Evolutionary conservation across 1,139 yeast genomes (phyloP), one percentile per base, ranked within the genome.

Genomic region (Magnusiomyces ingens): DNA sequence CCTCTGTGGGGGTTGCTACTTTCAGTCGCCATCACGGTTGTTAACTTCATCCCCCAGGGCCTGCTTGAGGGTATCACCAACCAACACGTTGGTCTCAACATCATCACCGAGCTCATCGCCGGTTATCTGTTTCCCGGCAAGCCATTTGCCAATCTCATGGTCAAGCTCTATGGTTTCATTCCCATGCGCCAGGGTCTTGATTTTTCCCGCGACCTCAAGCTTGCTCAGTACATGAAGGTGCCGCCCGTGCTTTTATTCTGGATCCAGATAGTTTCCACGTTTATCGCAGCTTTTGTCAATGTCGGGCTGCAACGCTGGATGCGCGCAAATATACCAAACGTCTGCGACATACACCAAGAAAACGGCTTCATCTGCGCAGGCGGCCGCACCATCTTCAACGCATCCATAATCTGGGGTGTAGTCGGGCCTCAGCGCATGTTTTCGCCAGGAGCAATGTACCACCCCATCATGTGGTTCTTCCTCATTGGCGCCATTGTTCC

Each of bases 401-500:
- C 82, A 19, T 73, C 79, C 8, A 74, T 80, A 51, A 70, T 76
- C 53, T 80, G 84, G 84, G 82, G 82, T 60, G 77, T 75, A n/a
- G 74, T 78, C 60, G 81, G 81, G 2, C 81, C 81, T 3, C 66
- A 71, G 59, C 73, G 72, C 59, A 73, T 75, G 52, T 77, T 76
- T 58, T 66, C 65, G 22, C 53, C 58, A 12, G 67, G 68, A 5
- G 60, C 61, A 41, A 50, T 67, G 49, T 71, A 70, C 54, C 70
- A 71, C 56, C 66, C 69, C 12, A 62, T 75, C 40, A 60, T 71
- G 51, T 70, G 65, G 64, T 71, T 72, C 54, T 74, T 75, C 63
- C 54, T 72, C 40, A 61, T 73, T 52, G 78, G 78, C 3, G 68
- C 69, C 11, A 53, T 69, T 19, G 61, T 71, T 19, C 73, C 77